Percentiles rank a stretch among this genome's conserved stretches.
Evolutionary conservation across 2,329 filamentous ascomycete species (phyloP).

Genomic region (Westerdykella sp.): DNA sequence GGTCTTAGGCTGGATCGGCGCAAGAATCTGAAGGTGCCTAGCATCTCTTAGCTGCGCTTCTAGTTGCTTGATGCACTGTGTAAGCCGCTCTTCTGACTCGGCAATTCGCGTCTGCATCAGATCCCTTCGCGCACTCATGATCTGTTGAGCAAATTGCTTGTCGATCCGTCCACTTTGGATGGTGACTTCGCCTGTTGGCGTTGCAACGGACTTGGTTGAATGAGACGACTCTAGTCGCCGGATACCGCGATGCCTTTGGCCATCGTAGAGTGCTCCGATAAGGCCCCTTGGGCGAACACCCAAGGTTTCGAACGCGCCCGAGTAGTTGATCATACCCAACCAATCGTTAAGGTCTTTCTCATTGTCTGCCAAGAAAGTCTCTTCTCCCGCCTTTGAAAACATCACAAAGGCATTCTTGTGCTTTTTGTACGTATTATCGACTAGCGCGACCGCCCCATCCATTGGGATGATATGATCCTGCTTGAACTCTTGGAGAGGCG

Average conservation of each 20-base stretch:
- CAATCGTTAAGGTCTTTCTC: slow-evolving; percentile 94
- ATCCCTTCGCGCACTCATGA: slow-evolving; percentile 72
- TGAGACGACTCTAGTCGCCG: slow-evolving; percentile 58
- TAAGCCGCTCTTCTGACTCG: slow-evolving; percentile 75
- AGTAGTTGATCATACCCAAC: slow-evolving; percentile 93
- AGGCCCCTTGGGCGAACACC: slow-evolving; percentile 87
- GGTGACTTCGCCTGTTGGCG: slow-evolving; percentile 65
- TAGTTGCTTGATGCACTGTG: slow-evolving; percentile 65
- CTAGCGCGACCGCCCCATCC: slow-evolving; percentile 80
- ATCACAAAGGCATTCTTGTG: slow-evolving; percentile 95
- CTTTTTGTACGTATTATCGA: slow-evolving; percentile 82
- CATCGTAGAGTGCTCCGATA: slow-evolving; percentile 77
- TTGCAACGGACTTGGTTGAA: slow-evolving; percentile 57
- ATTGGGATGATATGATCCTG: slow-evolving; percentile 91
- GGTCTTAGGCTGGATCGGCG: slow-evolving; percentile 85
- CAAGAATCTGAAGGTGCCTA: slow-evolving; percentile 79
- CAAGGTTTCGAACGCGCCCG: slow-evolving; percentile 85
- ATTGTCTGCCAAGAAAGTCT: slow-evolving; percentile 82
- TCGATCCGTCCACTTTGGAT: slow-evolving; percentile 70
- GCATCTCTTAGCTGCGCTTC: slow-evolving; percentile 82
- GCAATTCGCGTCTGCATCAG: slow-evolving; percentile 78
- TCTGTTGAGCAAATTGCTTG: slow-evolving; percentile 77
- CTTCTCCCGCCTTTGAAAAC: slow-evolving; percentile 74
- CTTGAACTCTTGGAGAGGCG: slow-evolving; percentile 85
- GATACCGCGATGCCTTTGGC: slow-evolving; percentile 66